Base-by-base conservation (phyloP, 176 grass and related monocot genomes). In the Neostapfia colusana region DNA sequence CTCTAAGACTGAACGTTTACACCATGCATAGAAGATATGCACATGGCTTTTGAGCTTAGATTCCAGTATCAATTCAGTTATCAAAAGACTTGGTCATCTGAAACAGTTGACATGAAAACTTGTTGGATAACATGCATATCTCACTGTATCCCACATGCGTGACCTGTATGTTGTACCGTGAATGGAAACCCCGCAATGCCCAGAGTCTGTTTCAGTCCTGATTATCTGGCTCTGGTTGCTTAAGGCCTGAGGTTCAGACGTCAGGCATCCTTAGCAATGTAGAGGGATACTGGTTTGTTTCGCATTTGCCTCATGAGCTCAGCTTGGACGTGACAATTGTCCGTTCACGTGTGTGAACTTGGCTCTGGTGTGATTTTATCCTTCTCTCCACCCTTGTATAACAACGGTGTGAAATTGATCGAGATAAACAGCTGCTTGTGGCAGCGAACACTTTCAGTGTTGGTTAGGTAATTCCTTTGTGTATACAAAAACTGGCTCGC, bases 81-180 rank as follows among this genome's bases (percentile, higher is more conserved):
- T 72, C 73, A 13, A 23, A 70, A 81, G 38, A 57, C 37, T 28
- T 23, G 50, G 77, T 20, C 2, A 5, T 13, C 36, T 58, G 13
- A 21, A 21, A 26, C 46, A 39, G 46, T 31, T 80, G 13, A 50
- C 15, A 26, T 28, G 71, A 60, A 45, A 83, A 38, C 18, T 51
- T 70, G 50, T 51, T 54, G 23, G 23, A 11, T 69, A 39, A 31
- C 17, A 35, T 79, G 49, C 3, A 57, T 76, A 24, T 25, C 67
- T 72, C 13, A 59, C 7, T 82, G 39, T 77, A 76, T 66, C n/a
- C 1, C 8, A 6, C 28, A 26, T 26, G 23, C 10, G 50, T 3
- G 63, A 67, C 11, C 15, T 82, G 66, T 77, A 77, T 46, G 34
- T 39, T 79, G 51, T 68, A 53, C 20, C 18, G 34, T 35, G 51